Conservation (phyloP, 768 basidiomycete genomes). For the Mycena crocata region DNA sequence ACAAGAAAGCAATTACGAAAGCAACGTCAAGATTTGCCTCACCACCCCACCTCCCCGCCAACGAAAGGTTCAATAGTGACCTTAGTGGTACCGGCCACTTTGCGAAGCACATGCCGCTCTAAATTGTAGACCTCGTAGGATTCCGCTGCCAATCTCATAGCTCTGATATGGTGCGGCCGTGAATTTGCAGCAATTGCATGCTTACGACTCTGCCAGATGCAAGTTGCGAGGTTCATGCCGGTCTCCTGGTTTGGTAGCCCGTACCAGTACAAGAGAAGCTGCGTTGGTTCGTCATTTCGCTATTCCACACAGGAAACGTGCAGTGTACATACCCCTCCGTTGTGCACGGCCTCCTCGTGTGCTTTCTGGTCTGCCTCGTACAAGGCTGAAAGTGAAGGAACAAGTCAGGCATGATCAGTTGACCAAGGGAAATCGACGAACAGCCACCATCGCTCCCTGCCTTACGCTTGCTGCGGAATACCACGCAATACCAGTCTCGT, state of each 20-base stretch:
- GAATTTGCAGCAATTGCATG: conserved; percentile 86
- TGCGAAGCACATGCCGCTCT: conserved; percentile 80
- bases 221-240: conserved; percentile 92
- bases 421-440: conserved; percentile 47
- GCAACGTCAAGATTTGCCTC: conserved; percentile 13
- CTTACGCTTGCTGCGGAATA: conserved; percentile 84
- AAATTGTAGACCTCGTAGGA: conserved; percentile 86
- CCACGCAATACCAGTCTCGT: conserved; percentile 93
- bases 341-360: conserved; percentile 92
- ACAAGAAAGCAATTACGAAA: conserved; percentile 28
- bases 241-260: conserved; percentile 82
- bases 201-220: conserved; percentile 92
- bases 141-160: conserved; percentile 81
- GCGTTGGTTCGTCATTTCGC: conserved; percentile 17
- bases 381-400: conserved; percentile 60
- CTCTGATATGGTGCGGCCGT: conserved; percentile 82
- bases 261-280: conserved; percentile 96
- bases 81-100: conserved; percentile 66
- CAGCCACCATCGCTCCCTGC: conserved; percentile 75
- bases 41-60: conserved; percentile 81
- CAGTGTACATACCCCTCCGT: conserved; percentile 75
- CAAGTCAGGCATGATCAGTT: conserved; percentile 14
- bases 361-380: conserved; percentile 90
- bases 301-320: not conserved
- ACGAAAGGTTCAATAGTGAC: conserved; percentile 71